A percentile compares a stretch with the other conserved stretches of the same genome.
Evolutionary conservation across 257 asterid genomes (phyloP).

Genomic region (Primulina tabacum): DNA sequence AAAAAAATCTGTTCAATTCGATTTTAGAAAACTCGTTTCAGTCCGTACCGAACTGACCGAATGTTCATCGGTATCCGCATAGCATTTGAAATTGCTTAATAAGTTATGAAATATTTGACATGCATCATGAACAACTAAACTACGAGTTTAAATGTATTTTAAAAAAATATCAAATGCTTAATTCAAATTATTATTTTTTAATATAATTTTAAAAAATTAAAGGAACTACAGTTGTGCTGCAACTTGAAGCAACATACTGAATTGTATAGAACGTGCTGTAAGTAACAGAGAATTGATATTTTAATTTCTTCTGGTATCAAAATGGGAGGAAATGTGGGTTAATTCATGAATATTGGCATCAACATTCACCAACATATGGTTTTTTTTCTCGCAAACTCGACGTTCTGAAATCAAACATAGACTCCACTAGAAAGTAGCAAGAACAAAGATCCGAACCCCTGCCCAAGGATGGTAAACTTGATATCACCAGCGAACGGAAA

Average conservation of each 20-base stretch:
- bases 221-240: background rate
- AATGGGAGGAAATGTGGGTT: background rate
- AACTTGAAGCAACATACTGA: background rate
- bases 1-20: too few relatives aligned
- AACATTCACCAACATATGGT: background rate
- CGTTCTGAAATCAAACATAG: conserved; percentile 56
- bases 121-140: background rate
- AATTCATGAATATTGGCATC: background rate
- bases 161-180: background rate
- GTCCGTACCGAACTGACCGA: too few relatives aligned
- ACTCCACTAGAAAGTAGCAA: conserved; percentile 93
- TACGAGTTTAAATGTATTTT: background rate
- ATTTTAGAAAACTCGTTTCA: too few relatives aligned
- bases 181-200: too few relatives aligned
- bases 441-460: conserved; percentile 97
- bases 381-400: background rate
- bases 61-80: background rate
- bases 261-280: background rate
- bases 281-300: background rate
- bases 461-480: conserved; percentile 28
- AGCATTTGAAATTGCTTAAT: background rate
- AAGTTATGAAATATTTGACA: background rate
- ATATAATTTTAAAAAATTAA: too few relatives aligned
- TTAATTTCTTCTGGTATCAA: background rate
- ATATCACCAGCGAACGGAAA: conserved; percentile 10